Evolutionary conservation across 139 green algal species (phyloP).

Genomic region (Trebouxia sp.): DNA sequence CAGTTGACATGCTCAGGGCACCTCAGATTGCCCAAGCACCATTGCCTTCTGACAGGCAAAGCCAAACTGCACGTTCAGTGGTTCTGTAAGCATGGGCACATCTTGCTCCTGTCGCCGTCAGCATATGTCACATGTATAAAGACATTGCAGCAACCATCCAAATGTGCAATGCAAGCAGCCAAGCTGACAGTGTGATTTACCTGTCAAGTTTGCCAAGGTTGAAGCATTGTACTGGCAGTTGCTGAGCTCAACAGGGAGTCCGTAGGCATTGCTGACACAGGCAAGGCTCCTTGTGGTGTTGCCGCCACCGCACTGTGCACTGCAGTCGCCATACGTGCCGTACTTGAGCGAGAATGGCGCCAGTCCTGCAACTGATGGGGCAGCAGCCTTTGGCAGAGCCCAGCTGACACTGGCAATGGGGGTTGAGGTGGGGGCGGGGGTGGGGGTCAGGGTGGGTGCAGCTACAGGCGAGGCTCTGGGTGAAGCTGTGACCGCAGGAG

Average conservation of each 20-base stretch:
- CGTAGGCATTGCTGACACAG: constrained; percentile 7
- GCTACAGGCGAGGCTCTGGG: neutral
- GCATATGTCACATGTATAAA: too few relatives aligned
- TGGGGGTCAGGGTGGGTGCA: neutral
- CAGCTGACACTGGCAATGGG: neutral
- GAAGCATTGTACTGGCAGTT: constrained; percentile 23
- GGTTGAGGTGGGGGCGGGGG: neutral
- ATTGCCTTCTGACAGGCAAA: too few relatives aligned
- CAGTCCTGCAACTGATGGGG: neutral
- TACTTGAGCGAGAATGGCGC: neutral
- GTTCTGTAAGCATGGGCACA: too few relatives aligned
- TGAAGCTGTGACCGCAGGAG: neutral
- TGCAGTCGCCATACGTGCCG: constrained; percentile 26
- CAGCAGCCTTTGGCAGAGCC: neutral
- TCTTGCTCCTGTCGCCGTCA: too few relatives aligned
- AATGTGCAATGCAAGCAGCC: too few relatives aligned
- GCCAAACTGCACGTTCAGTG: too few relatives aligned
- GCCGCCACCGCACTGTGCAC: constrained; percentile 11
- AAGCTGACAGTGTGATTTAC: too few relatives aligned
- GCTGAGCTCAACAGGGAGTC: constrained; percentile 26
- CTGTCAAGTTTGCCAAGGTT: constrained; percentile 17
- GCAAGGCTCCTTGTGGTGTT: neutral
- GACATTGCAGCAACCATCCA: too few relatives aligned
- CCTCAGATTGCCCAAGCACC: too few relatives aligned
- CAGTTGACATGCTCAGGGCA: too few relatives aligned